These are phyloP conservation scores for Suillus hirtellus DNA, from an alignment of 768 basidiomycete genomes.

Conservation along the genomic window DNA sequence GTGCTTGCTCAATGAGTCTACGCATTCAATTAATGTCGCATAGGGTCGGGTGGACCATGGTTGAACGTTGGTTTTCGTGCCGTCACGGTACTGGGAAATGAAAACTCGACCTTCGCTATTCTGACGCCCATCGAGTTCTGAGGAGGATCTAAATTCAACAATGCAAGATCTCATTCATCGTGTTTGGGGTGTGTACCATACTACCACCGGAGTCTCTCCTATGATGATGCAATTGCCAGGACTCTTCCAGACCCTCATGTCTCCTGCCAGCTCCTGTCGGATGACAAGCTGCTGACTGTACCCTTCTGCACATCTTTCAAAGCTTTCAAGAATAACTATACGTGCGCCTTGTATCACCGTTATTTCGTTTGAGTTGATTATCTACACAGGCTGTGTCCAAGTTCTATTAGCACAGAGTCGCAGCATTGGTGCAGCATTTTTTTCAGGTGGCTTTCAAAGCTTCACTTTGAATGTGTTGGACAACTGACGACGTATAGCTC, in stretches of 20 bases:
- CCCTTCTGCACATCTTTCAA: slow-evolving; percentile 92
- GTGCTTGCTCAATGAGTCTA: no score
- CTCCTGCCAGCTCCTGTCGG: slow-evolving; percentile 87
- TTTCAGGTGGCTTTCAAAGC: neutral
- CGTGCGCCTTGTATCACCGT: slow-evolving; percentile 42
- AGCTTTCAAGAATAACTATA: slow-evolving; percentile 81
- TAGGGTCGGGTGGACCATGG: no score
- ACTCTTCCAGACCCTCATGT: slow-evolving; percentile 91
- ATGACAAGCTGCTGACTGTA: slow-evolving; percentile 91
- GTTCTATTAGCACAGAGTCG: neutral
- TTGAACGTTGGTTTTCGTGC: no score
- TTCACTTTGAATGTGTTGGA: neutral
- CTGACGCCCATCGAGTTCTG: no score
- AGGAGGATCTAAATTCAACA: no score
- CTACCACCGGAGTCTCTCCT: neutral
- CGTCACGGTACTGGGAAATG: no score
- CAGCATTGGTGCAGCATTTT: neutral
- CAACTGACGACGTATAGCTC: slow-evolving; percentile 16
- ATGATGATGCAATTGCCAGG: slow-evolving; percentile 47
- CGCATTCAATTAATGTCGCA: no score
- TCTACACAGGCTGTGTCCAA: slow-evolving; percentile 35
- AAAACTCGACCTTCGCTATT: no score
- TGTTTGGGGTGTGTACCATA: no score
- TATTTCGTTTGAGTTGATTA: neutral
- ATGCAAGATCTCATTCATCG: no score